phyloP scores from a whole-genome alignment of 2,329 filamentous ascomycete genomes.

The Cladosporium sp. region DNA sequence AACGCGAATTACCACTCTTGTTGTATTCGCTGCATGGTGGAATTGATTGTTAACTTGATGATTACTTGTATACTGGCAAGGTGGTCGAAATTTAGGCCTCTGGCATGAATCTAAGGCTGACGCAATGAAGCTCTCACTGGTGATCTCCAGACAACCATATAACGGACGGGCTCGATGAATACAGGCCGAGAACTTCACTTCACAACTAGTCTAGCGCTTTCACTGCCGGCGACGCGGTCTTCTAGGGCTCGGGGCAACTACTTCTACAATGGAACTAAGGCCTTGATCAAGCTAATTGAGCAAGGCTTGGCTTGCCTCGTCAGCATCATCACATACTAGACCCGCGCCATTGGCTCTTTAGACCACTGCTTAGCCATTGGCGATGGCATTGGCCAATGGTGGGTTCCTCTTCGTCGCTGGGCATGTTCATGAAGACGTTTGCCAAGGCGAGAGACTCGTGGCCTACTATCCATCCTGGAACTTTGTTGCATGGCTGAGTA shows the following conservation, averaged over 20 bases:
- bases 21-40: background rate
- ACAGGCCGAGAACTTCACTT: background rate
- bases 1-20: background rate
- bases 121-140: background rate
- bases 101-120: background rate
- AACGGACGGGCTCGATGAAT: background rate
- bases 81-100: background rate
- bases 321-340: background rate
- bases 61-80: background rate
- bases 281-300: background rate
- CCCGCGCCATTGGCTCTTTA: constrained; percentile 4
- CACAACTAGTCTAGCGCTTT: background rate
- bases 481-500: background rate
- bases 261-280: background rate
- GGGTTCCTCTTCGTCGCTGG: background rate
- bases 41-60: background rate
- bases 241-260: constrained; percentile 1
- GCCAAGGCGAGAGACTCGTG: constrained; percentile 6
- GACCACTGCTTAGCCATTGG: constrained; percentile 8
- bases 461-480: background rate
- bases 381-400: background rate
- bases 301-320: constrained; percentile 12
- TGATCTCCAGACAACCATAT: background rate
- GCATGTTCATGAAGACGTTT: background rate
- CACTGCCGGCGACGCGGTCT: constrained; percentile 11